Conservation (phyloP, 495 filamentous ascomycete genomes). For the Penicillium waksmanii region DNA sequence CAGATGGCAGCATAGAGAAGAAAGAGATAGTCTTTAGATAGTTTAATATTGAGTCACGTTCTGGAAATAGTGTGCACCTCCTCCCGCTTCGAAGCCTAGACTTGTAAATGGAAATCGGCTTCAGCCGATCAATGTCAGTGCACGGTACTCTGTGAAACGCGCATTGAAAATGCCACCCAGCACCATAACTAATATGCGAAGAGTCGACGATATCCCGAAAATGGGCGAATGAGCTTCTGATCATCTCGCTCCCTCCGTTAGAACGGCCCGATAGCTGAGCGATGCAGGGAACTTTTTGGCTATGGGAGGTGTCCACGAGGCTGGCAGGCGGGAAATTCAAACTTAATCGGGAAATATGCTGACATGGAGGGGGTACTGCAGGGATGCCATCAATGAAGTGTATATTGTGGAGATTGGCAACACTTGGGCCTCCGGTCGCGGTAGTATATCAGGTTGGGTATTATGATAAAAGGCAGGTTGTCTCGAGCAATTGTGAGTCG, state of each 20-base stretch:
- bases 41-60: not conserved
- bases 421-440: conserved; percentile 13
- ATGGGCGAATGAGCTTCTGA: not conserved
- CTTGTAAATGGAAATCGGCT: not conserved
- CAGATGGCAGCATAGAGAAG: conserved; percentile 30
- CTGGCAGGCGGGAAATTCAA: conserved; percentile 18
- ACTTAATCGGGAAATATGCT: conserved; percentile 30
- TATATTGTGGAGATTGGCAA: conserved; percentile 24
- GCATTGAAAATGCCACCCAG: not conserved
- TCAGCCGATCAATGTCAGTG: conserved; percentile 4
- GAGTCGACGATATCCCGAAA: not conserved
- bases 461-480: not conserved
- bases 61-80: not conserved
- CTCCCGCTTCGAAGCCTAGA: not conserved
- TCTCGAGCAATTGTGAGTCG: not conserved
- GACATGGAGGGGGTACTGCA: conserved; percentile 14
- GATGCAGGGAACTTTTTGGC: not conserved
- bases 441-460: conserved; percentile 23
- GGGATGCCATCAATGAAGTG: conserved; percentile 12
- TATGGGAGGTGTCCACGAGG: not conserved
- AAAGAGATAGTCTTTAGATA: not conserved
- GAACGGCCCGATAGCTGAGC: not conserved
- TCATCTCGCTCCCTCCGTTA: not conserved
- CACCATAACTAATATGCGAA: not conserved
- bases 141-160: not conserved